Evolutionary conservation across 2,329 filamentous ascomycete genomes (phyloP), one percentile per base, ranked within the genome.

Genomic region (Pseudogymnoascus sp.): DNA sequence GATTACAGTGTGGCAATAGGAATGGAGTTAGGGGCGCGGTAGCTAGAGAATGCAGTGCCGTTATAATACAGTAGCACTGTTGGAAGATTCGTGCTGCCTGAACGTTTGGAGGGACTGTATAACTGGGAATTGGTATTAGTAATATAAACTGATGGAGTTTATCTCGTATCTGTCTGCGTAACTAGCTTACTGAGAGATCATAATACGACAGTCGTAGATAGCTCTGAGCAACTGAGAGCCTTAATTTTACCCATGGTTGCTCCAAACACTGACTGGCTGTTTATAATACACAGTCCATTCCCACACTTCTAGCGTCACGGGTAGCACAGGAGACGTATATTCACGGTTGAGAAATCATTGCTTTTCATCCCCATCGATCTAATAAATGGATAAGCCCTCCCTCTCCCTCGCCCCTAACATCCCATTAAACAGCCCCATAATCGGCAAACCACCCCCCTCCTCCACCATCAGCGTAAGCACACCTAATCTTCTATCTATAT

Each of bases 31-130:
- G 25, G 45, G 45, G n/a, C 19, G 9, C 14, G 45, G 25, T 30
- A 52, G 45, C 25, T 52, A 52, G 45, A 52, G 45, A 52, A 52
- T 30, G 9, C n/a, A 52, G 45, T 52, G 25, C 25, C 25, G 45
- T 52, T 52, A 25, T 45, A 52, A 52, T 52, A 14, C 25, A 52
- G n/a, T 52, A 30, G 45, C 45, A 30, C 45, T 52, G 42, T 52
- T 52, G 45, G 14, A n/a, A 30, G 28, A 49, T 3, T n/a, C 5
- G 19, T 52, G 45, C 6, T n/a, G 22, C 5, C 41, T 25, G 19
- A 8, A n/a, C n/a, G 12, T 25, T 2, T 7, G 14, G 22, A 49
- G 5, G 36, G 36, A 9, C 3, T 28, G 6, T 49, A 49, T 28
- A n/a, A 28, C 22, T 49, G 22, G 8, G 23, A 11, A 28, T 49